Conservation (phyloP, 805 yeast species). For the Kuraishia cidri region DNA sequence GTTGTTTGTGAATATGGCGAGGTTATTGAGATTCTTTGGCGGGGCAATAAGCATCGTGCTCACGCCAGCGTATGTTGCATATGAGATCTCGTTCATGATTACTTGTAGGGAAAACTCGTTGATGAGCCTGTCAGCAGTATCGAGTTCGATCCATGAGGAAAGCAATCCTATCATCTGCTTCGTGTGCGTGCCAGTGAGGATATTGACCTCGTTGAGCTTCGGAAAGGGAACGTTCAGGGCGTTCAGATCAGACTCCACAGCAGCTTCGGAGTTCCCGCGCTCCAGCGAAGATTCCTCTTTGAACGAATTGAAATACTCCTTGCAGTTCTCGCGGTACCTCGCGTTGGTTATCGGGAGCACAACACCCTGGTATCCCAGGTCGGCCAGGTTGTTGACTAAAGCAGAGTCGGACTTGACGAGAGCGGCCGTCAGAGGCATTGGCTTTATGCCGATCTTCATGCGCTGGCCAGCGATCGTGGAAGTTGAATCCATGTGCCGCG, state of each 20-base stretch:
- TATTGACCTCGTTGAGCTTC: slow-evolving; percentile 27
- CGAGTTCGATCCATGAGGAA: slow-evolving; percentile 66
- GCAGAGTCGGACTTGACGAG: slow-evolving; percentile 18
- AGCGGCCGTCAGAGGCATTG: slow-evolving; percentile 22
- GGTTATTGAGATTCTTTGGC: slow-evolving; percentile 45
- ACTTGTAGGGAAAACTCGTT: slow-evolving; percentile 51
- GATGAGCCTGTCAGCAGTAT: slow-evolving; percentile 36
- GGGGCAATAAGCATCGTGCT: slow-evolving; percentile 51
- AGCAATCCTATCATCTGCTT: slow-evolving; percentile 41
- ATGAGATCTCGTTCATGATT: slow-evolving; percentile 45
- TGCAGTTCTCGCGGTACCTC: slow-evolving; percentile 34
- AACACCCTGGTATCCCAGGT: slow-evolving; percentile 40
- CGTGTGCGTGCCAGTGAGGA: slow-evolving; percentile 32
- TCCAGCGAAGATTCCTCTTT: slow-evolving; percentile 7
- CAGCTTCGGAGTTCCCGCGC: not conserved
- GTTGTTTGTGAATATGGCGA: slow-evolving; percentile 40
- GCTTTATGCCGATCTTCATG: slow-evolving; percentile 34
- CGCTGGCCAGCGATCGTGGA: too few relatives aligned
- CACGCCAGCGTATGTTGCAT: slow-evolving; percentile 52
- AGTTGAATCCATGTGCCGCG: too few relatives aligned
- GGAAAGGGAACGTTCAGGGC: slow-evolving; percentile 30
- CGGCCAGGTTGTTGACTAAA: slow-evolving; percentile 14
- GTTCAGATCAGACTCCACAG: slow-evolving; percentile 6
- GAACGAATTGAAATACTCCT: slow-evolving; percentile 23
- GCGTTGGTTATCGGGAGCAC: slow-evolving; percentile 47